Conservation (phyloP, 192 early-diverging fungal genomes). For the Gonapodya sp. region DNA sequence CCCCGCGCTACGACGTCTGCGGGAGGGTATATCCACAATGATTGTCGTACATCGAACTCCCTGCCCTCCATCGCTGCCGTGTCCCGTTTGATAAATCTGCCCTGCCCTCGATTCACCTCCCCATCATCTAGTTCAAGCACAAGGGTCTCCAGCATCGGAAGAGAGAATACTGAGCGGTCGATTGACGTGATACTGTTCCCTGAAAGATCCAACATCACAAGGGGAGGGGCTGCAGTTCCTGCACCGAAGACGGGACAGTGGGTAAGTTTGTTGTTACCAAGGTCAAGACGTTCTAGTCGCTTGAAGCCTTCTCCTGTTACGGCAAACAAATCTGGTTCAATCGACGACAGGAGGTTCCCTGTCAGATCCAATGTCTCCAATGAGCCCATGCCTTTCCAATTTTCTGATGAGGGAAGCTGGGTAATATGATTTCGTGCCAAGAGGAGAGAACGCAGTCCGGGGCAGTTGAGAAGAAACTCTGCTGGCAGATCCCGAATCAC, state of each 20-base stretch:
- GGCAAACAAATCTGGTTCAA: background rate
- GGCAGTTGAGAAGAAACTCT: background rate
- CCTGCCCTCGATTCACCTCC: background rate
- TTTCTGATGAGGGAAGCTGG: background rate
- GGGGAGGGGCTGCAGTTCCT: background rate
- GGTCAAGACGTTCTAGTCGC: background rate
- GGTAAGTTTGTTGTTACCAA: background rate
- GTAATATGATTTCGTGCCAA: background rate
- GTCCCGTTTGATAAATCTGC: no score
- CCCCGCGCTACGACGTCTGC: background rate
- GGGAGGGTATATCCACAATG: background rate
- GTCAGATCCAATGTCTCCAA: background rate
- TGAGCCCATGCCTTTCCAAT: background rate
- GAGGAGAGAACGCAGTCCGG: background rate
- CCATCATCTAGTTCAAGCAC: background rate
- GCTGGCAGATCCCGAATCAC: background rate
- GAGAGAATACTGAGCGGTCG: background rate
- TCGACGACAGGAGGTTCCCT: background rate
- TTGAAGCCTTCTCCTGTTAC: background rate
- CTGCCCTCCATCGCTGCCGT: no score
- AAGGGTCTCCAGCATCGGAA: background rate
- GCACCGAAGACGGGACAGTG: background rate
- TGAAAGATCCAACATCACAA: background rate
- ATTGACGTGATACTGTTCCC: background rate
- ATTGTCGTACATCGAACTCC: no score